Conservation (phyloP, 163 green algal genomes). For the Scenedesmus sp. region DNA sequence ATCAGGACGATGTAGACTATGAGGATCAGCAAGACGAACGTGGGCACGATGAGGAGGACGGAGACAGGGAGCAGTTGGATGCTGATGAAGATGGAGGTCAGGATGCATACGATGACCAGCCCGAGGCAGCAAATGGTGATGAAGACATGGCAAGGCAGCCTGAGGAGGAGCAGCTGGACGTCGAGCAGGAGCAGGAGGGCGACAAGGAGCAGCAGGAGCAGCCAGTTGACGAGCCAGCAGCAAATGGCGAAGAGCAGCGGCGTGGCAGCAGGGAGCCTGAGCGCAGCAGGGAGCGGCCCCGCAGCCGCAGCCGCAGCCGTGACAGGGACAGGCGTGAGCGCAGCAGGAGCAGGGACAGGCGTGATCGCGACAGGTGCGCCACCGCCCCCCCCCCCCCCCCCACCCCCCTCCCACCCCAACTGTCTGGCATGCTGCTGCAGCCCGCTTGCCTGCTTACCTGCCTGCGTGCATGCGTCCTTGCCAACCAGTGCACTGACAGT, state of each 20-base stretch:
- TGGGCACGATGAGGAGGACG: not conserved
- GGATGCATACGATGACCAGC: not conserved
- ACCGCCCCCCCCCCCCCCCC: too few species aligned
- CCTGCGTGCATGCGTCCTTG: not conserved
- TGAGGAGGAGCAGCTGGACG: not conserved
- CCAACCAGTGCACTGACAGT: not conserved
- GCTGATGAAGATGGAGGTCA: not conserved
- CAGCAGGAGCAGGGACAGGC: slow-evolving; percentile 13
- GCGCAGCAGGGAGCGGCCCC: slow-evolving; percentile 27
- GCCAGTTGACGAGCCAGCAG: not conserved
- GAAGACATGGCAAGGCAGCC: not conserved
- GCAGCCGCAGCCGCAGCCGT: not conserved
- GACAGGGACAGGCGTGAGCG: slow-evolving; percentile 17
- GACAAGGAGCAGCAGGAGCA: slow-evolving; percentile 26
- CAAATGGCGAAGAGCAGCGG: not conserved
- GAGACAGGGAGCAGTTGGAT: slow-evolving; percentile 13
- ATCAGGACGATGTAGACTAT: slow-evolving; percentile 13
- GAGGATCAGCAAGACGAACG: not conserved
- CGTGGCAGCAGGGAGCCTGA: slow-evolving; percentile 1
- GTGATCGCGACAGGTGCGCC: not conserved
- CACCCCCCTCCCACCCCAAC: too few species aligned
- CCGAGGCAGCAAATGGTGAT: slow-evolving; percentile 1
- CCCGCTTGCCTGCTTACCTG: not conserved
- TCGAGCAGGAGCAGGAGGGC: not conserved
- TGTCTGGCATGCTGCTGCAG: not conserved